Percentiles rank a stretch among this genome's conserved stretches.
These are phyloP conservation scores for Aquilaria yunnanensis DNA, from an alignment of 345 rosid genomes.

Conservation along the genomic window DNA sequence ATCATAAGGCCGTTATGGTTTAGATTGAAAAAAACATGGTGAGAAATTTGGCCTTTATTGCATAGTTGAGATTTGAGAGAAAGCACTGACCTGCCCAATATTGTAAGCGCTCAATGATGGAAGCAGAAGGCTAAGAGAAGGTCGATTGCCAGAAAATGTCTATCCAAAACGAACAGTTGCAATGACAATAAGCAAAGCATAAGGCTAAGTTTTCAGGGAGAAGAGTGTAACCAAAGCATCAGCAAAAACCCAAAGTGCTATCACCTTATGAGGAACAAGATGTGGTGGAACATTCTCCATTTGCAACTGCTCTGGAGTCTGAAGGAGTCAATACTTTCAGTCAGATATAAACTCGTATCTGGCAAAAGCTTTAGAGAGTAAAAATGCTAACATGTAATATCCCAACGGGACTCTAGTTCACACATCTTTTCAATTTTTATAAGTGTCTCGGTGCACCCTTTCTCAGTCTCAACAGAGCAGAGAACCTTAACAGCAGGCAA, in stretches of 20 bases:
- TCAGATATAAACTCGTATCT: background rate
- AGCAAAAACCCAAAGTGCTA: conserved; percentile 8
- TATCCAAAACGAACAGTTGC: conserved; percentile 22
- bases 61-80: background rate
- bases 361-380: background rate
- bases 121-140: conserved; percentile 90
- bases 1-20: too few species aligned
- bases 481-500: too few species aligned
- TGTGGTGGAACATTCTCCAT: conserved; percentile 66
- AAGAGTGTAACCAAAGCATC: too few species aligned
- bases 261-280: conserved; percentile 95
- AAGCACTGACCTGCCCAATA: conserved; percentile 69
- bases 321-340: conserved; percentile 11
- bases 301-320: conserved; percentile 84
- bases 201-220: background rate
- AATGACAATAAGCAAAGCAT: conserved; percentile 1
- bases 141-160: conserved; percentile 90
- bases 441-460: too few species aligned
- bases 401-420: too few species aligned
- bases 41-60: too few species aligned
- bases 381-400: background rate
- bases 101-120: conserved; percentile 69
- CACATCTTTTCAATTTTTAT: too few species aligned
- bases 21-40: too few species aligned
- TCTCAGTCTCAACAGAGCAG: too few species aligned